Conservation (phyloP, 1,139 yeast species). For the Blastobotrys malaysiensis region DNA sequence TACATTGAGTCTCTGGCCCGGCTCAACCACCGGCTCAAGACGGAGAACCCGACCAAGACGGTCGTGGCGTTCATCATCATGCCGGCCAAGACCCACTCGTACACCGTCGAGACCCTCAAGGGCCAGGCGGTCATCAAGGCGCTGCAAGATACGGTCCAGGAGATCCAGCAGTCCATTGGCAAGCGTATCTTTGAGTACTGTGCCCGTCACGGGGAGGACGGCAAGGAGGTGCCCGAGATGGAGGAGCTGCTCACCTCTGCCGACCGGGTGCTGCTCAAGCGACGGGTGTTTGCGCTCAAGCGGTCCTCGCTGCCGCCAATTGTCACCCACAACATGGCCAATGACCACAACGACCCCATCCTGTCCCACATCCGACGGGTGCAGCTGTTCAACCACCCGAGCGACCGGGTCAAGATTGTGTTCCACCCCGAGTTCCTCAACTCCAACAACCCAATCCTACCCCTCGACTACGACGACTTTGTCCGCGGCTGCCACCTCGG, state of each 20-base stretch:
- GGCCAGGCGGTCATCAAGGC: conserved; percentile 96
- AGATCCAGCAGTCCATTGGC: conserved; percentile 84
- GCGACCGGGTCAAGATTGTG: conserved; percentile 88
- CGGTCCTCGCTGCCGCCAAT: conserved; percentile 88
- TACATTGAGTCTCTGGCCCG: conserved; percentile 91
- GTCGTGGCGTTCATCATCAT: conserved; percentile 97
- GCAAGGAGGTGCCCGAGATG: conserved; percentile 56
- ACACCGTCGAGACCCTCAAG: conserved; percentile 90
- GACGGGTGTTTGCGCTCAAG: conserved; percentile 90
- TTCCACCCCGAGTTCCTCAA: conserved; percentile 97
- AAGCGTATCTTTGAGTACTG: conserved; percentile 87
- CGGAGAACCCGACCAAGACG: conserved; percentile 77
- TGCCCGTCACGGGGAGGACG: conserved; percentile 66
- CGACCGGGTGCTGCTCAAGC: conserved; percentile 82
- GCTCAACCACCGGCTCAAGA: conserved; percentile 80
- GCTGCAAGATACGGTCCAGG: conserved; percentile 81
- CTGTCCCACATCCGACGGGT: conserved; percentile 89
- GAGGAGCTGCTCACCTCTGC: conserved; percentile 83
- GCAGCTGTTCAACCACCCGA: conserved; percentile 80
- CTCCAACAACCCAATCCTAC: conserved; percentile 89
- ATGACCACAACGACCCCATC: conserved; percentile 86
- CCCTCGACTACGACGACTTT: conserved; percentile 93
- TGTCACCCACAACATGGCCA: conserved; percentile 96
- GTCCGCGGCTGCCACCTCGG: conserved; percentile 98
- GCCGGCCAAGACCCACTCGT: conserved; percentile 94